Percentiles rank a stretch among this genome's conserved stretches.
Evolutionary conservation across 2,329 filamentous ascomycete genomes (phyloP).

Genomic region (Cryphonectria nitschkei): DNA sequence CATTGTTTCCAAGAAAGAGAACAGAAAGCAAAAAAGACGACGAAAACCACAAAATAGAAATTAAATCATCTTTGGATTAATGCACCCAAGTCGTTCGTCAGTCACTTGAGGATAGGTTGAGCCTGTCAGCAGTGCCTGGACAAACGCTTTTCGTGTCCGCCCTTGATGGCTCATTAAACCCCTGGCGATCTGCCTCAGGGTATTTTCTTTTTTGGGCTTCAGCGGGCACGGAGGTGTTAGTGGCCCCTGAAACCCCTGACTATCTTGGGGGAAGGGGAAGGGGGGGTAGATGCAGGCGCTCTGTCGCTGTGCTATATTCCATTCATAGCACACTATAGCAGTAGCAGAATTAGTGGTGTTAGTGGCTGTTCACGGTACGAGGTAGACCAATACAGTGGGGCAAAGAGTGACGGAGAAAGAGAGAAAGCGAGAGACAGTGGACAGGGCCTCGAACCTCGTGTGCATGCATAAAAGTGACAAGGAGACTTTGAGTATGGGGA

Average conservation of each 20-base stretch:
- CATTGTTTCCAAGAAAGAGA: not conserved
- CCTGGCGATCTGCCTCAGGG: constrained; percentile 18
- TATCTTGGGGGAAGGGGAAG: not conserved
- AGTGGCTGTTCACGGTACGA: not conserved
- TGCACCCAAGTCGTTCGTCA: not conserved
- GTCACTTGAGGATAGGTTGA: constrained; percentile 1
- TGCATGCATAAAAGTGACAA: not conserved
- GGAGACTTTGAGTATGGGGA: not conserved
- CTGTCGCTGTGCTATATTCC: not conserved
- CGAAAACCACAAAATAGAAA: not conserved
- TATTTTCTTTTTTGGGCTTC: constrained; percentile 6
- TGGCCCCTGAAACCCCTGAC: constrained; percentile 7
- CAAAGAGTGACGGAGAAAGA: not conserved
- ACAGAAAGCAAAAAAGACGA: not conserved
- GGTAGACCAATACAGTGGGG: not conserved
- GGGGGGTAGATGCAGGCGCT: not conserved
- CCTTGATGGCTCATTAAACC: constrained; percentile 8
- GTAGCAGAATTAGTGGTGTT: not conserved
- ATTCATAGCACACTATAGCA: not conserved
- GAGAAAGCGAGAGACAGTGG: not conserved
- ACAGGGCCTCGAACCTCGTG: not conserved
- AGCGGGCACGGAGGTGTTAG: constrained; percentile 26
- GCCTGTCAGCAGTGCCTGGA: not conserved
- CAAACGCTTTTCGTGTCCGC: constrained; percentile 10
- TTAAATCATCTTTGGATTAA: constrained; percentile 8